Base-by-base conservation (phyloP, 2,329 filamentous ascomycete genomes). In the Cladosporium cucumerinum region DNA sequence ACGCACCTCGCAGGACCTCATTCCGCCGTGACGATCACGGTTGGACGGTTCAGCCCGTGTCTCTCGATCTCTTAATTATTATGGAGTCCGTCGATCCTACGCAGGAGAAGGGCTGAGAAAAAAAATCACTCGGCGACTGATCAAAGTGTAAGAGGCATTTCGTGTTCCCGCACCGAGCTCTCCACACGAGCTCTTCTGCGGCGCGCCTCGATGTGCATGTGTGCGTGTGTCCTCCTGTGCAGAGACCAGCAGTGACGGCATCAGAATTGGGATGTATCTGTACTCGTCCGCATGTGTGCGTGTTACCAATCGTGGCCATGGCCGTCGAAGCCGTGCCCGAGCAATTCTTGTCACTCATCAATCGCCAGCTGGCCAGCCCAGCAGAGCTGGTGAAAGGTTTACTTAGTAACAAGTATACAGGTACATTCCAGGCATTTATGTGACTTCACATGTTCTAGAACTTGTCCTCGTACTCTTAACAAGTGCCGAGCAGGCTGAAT, bases 401-500 rank as follows among this genome's bases (percentile, higher is more conserved):
- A 59, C 57, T 59, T 46, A 48, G 39, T 39, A 49, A 59, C 39
- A 59, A 59, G 36, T 59, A 59, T 46, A 57, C 18, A 34, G 30
- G 54, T 46, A 46, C n/a, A 23, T 43, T 43, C 18, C 36, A 43
- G 18, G 36, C 36, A 43, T n/a, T 21, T 21, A 11, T 21, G 39
- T 46, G n/a, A 46, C 23, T 28, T 28, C 48, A 28, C 39, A 23
- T 4, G 48, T 28, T 26, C 48, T 28, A 52, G 12, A 52, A 16
- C 23, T 25, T 11, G 18, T 18, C 7, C 48, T 25, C 39, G 39
- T 46, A 46, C 36, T 43, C 36, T 3, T 7, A n/a, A 2, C 18
- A 34, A 34, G 1, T 57, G n/a, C 21, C 54, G 18, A 23, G 28
- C 34, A 36, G 34, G 34, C 34, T 36, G 34, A 11, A 11, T 11